Percentiles rank a stretch among this genome's conserved stretches.
Conservation (phyloP, 805 yeast species). For the Tetrapisispora phaffii region DNA sequence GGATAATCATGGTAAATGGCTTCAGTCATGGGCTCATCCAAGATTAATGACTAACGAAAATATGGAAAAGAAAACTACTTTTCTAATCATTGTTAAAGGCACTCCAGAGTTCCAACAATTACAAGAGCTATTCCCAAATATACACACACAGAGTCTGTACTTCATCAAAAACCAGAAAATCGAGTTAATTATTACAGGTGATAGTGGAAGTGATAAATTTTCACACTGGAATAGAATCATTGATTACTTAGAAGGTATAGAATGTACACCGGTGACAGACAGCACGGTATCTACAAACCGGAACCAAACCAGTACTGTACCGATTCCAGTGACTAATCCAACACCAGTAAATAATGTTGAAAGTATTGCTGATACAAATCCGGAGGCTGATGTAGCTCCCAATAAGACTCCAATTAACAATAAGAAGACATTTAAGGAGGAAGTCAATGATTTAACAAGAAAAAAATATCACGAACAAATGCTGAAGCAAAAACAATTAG, state of each 20-base stretch:
- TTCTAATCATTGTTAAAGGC: constrained; percentile 33
- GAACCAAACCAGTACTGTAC: too few species aligned
- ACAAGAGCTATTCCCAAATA: constrained; percentile 45
- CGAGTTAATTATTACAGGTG: constrained; percentile 3
- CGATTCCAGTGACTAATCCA: not conserved
- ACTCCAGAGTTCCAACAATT: constrained; percentile 40
- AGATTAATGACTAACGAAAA: constrained; percentile 5
- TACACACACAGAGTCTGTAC: constrained; percentile 46
- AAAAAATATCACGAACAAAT: constrained; percentile 27
- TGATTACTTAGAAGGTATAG: not conserved
- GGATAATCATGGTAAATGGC: constrained; percentile 22
- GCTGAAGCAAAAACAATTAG: constrained; percentile 22
- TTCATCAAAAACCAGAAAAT: constrained; percentile 42
- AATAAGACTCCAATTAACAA: not conserved
- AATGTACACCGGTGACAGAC: not conserved
- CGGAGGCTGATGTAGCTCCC: not conserved
- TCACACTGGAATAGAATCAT: constrained; percentile 5
- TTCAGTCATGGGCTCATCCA: constrained; percentile 10
- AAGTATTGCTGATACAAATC: too few species aligned
- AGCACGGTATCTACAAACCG: not conserved
- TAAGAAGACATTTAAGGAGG: constrained; percentile 12
- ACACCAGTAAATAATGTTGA: not conserved
- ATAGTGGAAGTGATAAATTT: constrained; percentile 3
- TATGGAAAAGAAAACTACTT: constrained; percentile 19
- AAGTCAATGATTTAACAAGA: constrained; percentile 20